phyloP scores from a whole-genome alignment of 2,329 filamentous ascomycete genomes.

The Fusarium robinianum region DNA sequence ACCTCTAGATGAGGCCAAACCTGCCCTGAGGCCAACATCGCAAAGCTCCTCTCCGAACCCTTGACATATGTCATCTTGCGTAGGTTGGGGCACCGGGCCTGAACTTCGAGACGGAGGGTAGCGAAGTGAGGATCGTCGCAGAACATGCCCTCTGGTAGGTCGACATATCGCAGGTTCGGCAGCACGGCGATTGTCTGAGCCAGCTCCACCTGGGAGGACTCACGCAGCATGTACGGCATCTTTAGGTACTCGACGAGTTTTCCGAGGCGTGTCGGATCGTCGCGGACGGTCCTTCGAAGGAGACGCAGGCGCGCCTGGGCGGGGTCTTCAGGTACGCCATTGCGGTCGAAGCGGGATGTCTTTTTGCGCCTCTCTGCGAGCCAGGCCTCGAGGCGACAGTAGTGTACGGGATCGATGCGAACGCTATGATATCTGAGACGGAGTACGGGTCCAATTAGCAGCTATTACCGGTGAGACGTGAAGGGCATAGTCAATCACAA shows the following conservation, averaged over 20 bases:
- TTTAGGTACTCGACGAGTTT: slow-evolving; percentile 78
- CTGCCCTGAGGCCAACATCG: slow-evolving; percentile 66
- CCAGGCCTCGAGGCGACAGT: slow-evolving; percentile 84
- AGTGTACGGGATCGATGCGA: slow-evolving; percentile 92
- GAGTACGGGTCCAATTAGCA: too few relatives aligned
- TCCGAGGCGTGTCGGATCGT: slow-evolving; percentile 71
- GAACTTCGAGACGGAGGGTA: slow-evolving; percentile 80
- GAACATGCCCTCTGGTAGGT: slow-evolving; percentile 87
- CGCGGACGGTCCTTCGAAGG: slow-evolving; percentile 80
- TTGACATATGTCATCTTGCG: slow-evolving; percentile 85
- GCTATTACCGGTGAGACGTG: too few relatives aligned
- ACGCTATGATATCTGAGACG: slow-evolving; percentile 85
- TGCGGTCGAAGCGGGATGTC: slow-evolving; percentile 72
- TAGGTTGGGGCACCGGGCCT: slow-evolving; percentile 80
- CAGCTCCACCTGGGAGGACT: slow-evolving; percentile 81
- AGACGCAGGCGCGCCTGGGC: slow-evolving; percentile 76
- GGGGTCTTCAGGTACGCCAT: slow-evolving; percentile 80
- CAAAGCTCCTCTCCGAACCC: slow-evolving; percentile 78
- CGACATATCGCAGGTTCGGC: slow-evolving; percentile 84
- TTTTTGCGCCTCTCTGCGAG: slow-evolving; percentile 80
- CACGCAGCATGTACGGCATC: slow-evolving; percentile 91
- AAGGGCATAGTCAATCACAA: slow-evolving; percentile 2
- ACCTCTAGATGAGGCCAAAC: slow-evolving; percentile 74
- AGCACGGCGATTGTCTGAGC: slow-evolving; percentile 84
- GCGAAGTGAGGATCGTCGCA: slow-evolving; percentile 76